Conservation (phyloP, 2,329 filamentous ascomycete genomes). For the Onygena corvina region DNA sequence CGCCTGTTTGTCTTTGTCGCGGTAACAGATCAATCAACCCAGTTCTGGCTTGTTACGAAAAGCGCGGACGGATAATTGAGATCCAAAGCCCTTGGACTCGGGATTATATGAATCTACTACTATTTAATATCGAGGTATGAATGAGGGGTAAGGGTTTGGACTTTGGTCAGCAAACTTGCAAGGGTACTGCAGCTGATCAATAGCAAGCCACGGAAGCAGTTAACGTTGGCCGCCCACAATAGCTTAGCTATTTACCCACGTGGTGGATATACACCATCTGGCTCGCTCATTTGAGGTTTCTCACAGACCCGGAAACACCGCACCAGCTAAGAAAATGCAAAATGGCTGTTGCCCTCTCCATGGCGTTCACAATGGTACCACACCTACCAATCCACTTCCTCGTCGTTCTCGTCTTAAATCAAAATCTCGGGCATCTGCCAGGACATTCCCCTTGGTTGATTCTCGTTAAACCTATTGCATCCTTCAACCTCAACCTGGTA, state of each 20-base stretch:
- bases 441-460: not conserved
- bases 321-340: too few relatives aligned
- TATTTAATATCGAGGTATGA: too few relatives aligned
- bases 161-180: too few relatives aligned
- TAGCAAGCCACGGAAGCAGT: conserved; percentile 4
- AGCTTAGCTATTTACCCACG: not conserved
- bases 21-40: too few relatives aligned
- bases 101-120: too few relatives aligned
- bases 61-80: too few relatives aligned
- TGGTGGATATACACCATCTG: not conserved
- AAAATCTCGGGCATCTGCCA: not conserved
- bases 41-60: too few relatives aligned
- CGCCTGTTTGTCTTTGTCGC: too few relatives aligned
- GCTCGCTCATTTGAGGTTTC: conserved; percentile 5
- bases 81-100: too few relatives aligned
- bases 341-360: too few relatives aligned
- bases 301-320: too few relatives aligned
- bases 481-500: not conserved
- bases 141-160: too few relatives aligned
- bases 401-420: not conserved
- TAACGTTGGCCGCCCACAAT: not conserved
- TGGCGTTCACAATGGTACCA: not conserved
- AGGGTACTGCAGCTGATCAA: not conserved
- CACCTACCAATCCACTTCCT: not conserved
- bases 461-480: not conserved